A percentile compares a stretch with the other conserved stretches of the same genome.
Evolutionary conservation across 345 rosid species (phyloP).

Genomic region (Populus deltoides): DNA sequence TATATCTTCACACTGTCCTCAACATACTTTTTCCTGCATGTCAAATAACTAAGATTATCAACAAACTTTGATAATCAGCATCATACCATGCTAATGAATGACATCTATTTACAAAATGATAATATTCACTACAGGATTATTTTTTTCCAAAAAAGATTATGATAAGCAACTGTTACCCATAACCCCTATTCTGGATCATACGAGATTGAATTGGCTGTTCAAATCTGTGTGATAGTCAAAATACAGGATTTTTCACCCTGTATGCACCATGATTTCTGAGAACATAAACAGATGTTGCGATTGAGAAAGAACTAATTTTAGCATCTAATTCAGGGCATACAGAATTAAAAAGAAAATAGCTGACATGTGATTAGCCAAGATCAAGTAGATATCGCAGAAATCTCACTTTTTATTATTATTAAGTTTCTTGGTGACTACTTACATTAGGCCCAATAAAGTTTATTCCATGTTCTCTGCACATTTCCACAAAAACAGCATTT

Average conservation of each 20-base stretch:
- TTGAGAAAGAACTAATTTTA: neutral
- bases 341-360: neutral
- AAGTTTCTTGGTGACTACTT: conserved; percentile 24
- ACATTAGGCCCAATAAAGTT: conserved; percentile 98
- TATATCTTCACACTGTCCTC: neutral
- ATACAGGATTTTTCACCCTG: neutral
- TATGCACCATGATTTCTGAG: too few relatives aligned
- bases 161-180: neutral
- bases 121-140: neutral
- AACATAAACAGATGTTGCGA: too few relatives aligned
- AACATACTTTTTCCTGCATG: neutral
- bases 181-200: neutral
- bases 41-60: neutral
- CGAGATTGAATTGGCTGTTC: neutral
- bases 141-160: neutral
- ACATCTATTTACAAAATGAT: neutral
- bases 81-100: neutral
- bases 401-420: neutral
- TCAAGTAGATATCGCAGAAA: neutral
- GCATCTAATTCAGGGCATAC: neutral
- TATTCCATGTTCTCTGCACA: conserved; percentile 93
- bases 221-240: neutral
- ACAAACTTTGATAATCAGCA: neutral
- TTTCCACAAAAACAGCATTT: conserved; percentile 91
- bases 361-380: neutral